phyloP scores from a whole-genome alignment of 2,329 filamentous ascomycete species.

The Cercospora sojina region DNA sequence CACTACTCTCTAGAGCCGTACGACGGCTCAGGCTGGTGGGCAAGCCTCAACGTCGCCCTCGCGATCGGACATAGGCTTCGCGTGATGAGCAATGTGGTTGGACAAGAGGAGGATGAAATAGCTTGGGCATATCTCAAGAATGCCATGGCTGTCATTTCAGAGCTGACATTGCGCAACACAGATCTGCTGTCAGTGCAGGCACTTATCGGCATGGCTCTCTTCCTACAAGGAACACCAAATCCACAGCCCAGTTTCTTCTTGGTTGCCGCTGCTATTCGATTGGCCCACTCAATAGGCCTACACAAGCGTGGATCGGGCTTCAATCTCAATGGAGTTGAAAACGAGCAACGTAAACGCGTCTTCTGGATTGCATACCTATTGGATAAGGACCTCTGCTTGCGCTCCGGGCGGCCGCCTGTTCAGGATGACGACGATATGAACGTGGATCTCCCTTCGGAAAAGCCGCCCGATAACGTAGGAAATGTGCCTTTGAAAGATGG shows the following conservation, averaged over 20 bases:
- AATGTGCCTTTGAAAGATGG: slow-evolving; percentile 81
- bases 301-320: slow-evolving; percentile 93
- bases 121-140: slow-evolving; percentile 97
- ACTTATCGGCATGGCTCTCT: slow-evolving; percentile 85
- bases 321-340: slow-evolving; percentile 88
- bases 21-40: slow-evolving; percentile 97
- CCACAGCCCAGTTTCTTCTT: slow-evolving; percentile 92
- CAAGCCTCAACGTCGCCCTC: slow-evolving; percentile 86
- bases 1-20: slow-evolving; percentile 94
- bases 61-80: slow-evolving; percentile 91
- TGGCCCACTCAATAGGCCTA: slow-evolving; percentile 90
- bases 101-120: slow-evolving; percentile 87
- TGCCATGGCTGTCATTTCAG: slow-evolving; percentile 86
- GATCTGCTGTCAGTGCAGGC: slow-evolving; percentile 94
- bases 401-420: slow-evolving; percentile 68
- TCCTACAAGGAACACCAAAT: slow-evolving; percentile 94
- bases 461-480: slow-evolving; percentile 88
- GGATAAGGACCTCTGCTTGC: slow-evolving; percentile 71
- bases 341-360: slow-evolving; percentile 80
- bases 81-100: slow-evolving; percentile 91
- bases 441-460: slow-evolving; percentile 86
- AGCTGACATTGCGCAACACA: slow-evolving; percentile 93
- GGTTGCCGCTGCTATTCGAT: slow-evolving; percentile 82
- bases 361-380: slow-evolving; percentile 76
- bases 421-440: slow-evolving; percentile 88